These are phyloP conservation scores for Acanthamoeba rhysodes DNA, from an alignment of 208 protist species.

Conservation along the genomic window DNA sequence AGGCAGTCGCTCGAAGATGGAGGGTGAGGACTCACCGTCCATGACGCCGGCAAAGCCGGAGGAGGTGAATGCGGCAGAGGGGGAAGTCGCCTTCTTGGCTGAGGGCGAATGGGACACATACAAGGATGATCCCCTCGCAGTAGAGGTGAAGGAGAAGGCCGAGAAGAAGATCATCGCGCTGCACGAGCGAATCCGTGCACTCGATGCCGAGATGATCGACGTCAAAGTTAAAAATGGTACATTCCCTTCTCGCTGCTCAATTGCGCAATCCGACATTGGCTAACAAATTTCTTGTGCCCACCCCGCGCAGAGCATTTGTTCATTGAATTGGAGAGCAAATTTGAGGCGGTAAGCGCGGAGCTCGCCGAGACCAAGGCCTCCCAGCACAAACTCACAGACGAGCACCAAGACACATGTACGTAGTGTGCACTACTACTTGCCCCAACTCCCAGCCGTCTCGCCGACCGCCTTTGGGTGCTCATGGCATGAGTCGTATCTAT, in stretches of 20 bases:
- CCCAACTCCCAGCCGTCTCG: neutral
- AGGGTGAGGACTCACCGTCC: too few relatives aligned
- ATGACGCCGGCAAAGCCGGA: too few relatives aligned
- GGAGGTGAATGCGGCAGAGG: too few relatives aligned
- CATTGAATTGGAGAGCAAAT: neutral
- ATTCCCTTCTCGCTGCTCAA: neutral
- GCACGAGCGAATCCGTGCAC: neutral
- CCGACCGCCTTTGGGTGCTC: neutral
- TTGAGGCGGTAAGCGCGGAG: neutral
- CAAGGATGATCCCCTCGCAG: conserved; percentile 2
- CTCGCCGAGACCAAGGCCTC: neutral
- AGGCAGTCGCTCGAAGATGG: too few relatives aligned
- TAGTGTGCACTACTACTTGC: too few relatives aligned
- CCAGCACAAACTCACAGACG: neutral
- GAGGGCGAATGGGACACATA: conserved; percentile 28
- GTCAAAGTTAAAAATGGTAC: neutral
- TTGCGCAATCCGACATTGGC: too few relatives aligned
- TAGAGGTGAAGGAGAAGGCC: conserved; percentile 4
- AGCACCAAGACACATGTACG: neutral
- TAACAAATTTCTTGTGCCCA: too few relatives aligned
- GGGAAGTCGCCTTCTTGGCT: neutral
- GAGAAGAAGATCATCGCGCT: neutral
- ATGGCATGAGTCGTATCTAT: neutral
- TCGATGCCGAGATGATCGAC: neutral
- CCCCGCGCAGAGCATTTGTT: neutral